Base-by-base conservation (phyloP, 2,329 filamentous ascomycete species). In the Lecanicillium sp. region DNA sequence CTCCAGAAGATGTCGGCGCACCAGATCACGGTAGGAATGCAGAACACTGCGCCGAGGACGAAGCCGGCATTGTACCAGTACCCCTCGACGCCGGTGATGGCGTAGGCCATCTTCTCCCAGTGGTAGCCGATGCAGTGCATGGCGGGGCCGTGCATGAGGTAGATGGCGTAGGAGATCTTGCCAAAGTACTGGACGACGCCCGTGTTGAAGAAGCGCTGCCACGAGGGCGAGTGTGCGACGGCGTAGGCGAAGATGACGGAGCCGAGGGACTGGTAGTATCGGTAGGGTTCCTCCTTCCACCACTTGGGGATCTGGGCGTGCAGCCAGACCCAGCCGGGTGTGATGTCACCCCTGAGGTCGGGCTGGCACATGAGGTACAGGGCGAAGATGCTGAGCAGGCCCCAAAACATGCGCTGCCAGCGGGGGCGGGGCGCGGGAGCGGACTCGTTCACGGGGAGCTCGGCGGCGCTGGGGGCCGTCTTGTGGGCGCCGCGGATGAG, bases 101-200 rank as follows among this genome's bases (percentile, higher is more conserved):
- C 58, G 60, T 72, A 79, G 1, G 67, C 72, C 62, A 69, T 68
- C 27, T 67, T 67, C 56, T 79, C 69, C 50, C 72, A 70, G 27
- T 70, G 65, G 54, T 78, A 80, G 10, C 77, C 77, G 15, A 74
- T 55, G 2, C 71, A 70, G 55, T 79, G 76, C 57, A 75, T 69
- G 2, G 74, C 69, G 3, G 76, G 74, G 1, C 78, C 77, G 58
- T 83, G 79, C 66, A 81, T 74, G 12, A 83, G 69, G 59, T 83
- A 83, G 21, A 83, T 58, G 42, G 77, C 73, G 57, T 79, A 83
- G 44, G 76, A 81, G 54, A 83, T 74, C 57, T 73, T 73, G 50
- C 79, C 79, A 5, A 83, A 64, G 60, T 82, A 83, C 57, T 80
- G 77, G 3, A 79, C 66, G 14, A 69, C 55, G 2, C 62, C 56